A percentile compares a stretch with the other conserved stretches of the same genome.
These are phyloP conservation scores for Aspergillus vadensis DNA, from an alignment of 2,329 filamentous ascomycete genomes.

Conservation along the genomic window DNA sequence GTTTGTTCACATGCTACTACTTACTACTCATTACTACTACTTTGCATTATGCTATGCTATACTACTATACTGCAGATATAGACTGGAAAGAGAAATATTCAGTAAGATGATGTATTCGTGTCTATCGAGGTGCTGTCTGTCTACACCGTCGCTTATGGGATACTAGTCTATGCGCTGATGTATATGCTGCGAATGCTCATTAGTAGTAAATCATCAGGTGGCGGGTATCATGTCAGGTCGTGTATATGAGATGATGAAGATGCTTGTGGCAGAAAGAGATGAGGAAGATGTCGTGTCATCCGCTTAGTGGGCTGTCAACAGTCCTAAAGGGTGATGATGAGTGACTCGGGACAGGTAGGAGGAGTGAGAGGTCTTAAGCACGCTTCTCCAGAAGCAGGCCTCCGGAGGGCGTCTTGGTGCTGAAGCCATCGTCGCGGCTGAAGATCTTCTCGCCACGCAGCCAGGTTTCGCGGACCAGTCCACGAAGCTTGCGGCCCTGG, in stretches of 20 bases:
- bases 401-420: conserved; percentile 37
- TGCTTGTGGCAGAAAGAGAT: neutral
- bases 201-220: neutral
- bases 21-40: too few species aligned
- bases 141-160: neutral
- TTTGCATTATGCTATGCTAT: neutral
- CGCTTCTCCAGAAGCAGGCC: conserved; percentile 45
- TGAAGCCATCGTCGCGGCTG: conserved; percentile 58
- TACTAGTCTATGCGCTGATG: neutral
- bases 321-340: neutral
- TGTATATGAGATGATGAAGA: neutral
- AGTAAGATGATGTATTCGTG: neutral
- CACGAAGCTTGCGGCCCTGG: conserved; percentile 75
- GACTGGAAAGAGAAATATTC: neutral
- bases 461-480: conserved; percentile 84
- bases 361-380: conserved; percentile 21
- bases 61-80: too few species aligned
- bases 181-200: conserved; percentile 7
- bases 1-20: too few species aligned
- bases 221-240: conserved; percentile 3
- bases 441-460: conserved; percentile 76
- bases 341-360: neutral
- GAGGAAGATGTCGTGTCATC: neutral
- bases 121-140: neutral
- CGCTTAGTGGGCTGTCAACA: neutral